Evolutionary conservation across 2,329 filamentous ascomycete genomes (phyloP).

Genomic region (Fusarium anguioides): DNA sequence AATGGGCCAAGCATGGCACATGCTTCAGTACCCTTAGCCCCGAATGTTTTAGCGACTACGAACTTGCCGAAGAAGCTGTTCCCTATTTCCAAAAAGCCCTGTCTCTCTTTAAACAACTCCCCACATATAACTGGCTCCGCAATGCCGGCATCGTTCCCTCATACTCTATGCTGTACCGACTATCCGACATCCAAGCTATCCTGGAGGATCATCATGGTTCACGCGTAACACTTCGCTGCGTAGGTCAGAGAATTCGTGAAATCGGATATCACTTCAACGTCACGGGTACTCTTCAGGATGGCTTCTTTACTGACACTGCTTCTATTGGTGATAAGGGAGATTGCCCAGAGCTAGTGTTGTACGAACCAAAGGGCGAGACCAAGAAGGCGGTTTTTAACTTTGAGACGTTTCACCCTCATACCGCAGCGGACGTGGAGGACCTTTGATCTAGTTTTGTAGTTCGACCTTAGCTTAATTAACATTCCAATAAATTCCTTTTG

Average conservation of each 20-base stretch:
- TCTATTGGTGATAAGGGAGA: not conserved
- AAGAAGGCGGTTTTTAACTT: slow-evolving; percentile 25
- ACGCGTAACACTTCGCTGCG: slow-evolving; percentile 10
- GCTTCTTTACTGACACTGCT: slow-evolving; percentile 1
- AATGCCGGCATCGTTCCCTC: slow-evolving; percentile 13
- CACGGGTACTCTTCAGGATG: slow-evolving; percentile 11
- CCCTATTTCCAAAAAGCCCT: slow-evolving; percentile 18
- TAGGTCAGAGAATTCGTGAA: slow-evolving; percentile 6
- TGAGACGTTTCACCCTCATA: slow-evolving; percentile 29
- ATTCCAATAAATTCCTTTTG: slow-evolving; percentile 10
- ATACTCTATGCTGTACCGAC: slow-evolving; percentile 16
- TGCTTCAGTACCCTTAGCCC: slow-evolving; percentile 20
- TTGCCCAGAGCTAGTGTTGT: slow-evolving; percentile 14
- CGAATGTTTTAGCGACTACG: slow-evolving; percentile 15
- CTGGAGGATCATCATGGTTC: slow-evolving; percentile 18
- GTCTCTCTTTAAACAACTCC: slow-evolving; percentile 14
- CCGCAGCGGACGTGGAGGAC: slow-evolving; percentile 21
- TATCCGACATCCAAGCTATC: slow-evolving; percentile 12
- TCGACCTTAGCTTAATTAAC: not conserved
- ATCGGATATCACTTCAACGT: slow-evolving; percentile 27
- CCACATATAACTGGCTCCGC: slow-evolving; percentile 21
- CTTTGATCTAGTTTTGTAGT: not conserved
- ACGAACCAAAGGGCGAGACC: slow-evolving; percentile 25
- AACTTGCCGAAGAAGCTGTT: slow-evolving; percentile 14
- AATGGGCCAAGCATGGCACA: slow-evolving; percentile 17